These are phyloP conservation scores for Dothistroma septosporum DNA, from an alignment of 2,329 filamentous ascomycete species.

Conservation along the genomic window DNA sequence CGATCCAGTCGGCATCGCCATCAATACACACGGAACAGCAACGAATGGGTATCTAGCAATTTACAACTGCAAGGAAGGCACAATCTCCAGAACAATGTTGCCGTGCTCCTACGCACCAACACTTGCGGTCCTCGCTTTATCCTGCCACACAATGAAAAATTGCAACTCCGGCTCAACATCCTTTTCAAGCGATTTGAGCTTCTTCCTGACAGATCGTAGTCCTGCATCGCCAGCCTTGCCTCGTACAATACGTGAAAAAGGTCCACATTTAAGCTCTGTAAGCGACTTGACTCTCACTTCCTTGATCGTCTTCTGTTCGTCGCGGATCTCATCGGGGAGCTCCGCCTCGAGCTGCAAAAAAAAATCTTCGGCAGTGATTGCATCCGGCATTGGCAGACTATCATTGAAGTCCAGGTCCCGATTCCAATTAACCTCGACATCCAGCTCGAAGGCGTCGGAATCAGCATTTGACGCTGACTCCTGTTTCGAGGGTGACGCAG, in stretches of 20 bases:
- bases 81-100: background rate
- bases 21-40: no score
- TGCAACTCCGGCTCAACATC: conserved; percentile 10
- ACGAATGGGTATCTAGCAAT: background rate
- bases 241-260: conserved; percentile 8
- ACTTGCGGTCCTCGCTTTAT: background rate
- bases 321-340: conserved; percentile 8
- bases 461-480: background rate
- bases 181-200: conserved; percentile 3
- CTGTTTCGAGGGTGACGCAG: background rate
- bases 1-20: no score
- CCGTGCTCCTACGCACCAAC: background rate
- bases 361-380: conserved; percentile 8
- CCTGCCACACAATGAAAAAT: conserved; percentile 14
- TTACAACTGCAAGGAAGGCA: background rate
- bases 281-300: conserved; percentile 9
- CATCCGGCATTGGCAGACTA: conserved; percentile 3
- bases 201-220: conserved; percentile 8
- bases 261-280: conserved; percentile 1
- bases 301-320: conserved; percentile 6
- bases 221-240: conserved; percentile 7
- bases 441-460: conserved; percentile 1
- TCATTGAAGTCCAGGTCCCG: conserved; percentile 9
- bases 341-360: conserved; percentile 9
- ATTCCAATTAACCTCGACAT: conserved; percentile 15